Percentiles rank a stretch among this genome's conserved stretches.
Evolutionary conservation across 2,329 filamentous ascomycete species (phyloP).

Genomic region (Pseudocercospora eumusae): DNA sequence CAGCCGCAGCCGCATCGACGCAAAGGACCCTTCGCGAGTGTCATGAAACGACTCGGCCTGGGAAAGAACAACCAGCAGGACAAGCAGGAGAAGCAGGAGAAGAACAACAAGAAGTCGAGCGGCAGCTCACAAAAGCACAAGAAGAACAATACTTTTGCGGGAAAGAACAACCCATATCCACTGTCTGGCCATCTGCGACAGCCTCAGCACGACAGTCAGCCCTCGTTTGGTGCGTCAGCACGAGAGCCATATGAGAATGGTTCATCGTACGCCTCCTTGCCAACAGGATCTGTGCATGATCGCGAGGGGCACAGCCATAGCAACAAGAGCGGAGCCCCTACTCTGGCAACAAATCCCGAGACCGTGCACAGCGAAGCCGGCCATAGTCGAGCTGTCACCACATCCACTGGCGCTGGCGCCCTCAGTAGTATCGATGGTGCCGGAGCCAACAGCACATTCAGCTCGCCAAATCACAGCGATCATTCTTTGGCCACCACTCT

Average conservation of each 20-base stretch:
- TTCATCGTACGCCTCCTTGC: slow-evolving; percentile 56
- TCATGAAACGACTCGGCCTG: slow-evolving; percentile 91
- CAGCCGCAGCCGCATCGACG: slow-evolving; percentile 70
- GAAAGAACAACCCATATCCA: slow-evolving; percentile 87
- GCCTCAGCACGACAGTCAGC: slow-evolving; percentile 51
- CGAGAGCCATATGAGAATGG: slow-evolving; percentile 43
- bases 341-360: slow-evolving; percentile 80
- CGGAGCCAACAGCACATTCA: slow-evolving; percentile 73
- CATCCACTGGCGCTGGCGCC: slow-evolving; percentile 66
- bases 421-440: slow-evolving; percentile 58
- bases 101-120: slow-evolving; percentile 25
- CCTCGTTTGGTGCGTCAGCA: slow-evolving; percentile 25
- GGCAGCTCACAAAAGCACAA: slow-evolving; percentile 25
- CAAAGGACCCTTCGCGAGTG: slow-evolving; percentile 77
- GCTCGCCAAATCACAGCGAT: slow-evolving; percentile 77
- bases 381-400: slow-evolving; percentile 79
- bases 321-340: slow-evolving; percentile 73
- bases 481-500: slow-evolving; percentile 80
- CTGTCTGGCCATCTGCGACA: slow-evolving; percentile 67
- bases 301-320: slow-evolving; percentile 61
- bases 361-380: slow-evolving; percentile 72
- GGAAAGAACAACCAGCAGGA: slow-evolving; percentile 68
- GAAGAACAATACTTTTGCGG: slow-evolving; percentile 39
- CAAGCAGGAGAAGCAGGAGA: slow-evolving; percentile 35
- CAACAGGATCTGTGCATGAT: slow-evolving; percentile 51